Percentiles rank a stretch among this genome's conserved stretches.
Evolutionary conservation across 495 filamentous ascomycete genomes (phyloP).

Genomic region (Usnea hakonensis): DNA sequence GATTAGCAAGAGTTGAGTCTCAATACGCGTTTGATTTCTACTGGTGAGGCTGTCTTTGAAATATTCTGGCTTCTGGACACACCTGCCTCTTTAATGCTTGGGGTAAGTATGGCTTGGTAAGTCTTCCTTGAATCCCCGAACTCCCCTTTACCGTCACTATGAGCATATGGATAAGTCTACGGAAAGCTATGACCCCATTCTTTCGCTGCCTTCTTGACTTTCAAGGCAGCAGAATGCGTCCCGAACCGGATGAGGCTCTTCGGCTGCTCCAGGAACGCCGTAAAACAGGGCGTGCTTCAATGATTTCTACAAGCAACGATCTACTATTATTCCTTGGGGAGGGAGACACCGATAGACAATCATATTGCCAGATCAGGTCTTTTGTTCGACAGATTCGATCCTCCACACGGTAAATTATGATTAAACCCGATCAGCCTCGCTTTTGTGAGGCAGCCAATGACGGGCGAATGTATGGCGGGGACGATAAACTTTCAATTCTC

Average conservation of each 20-base stretch:
- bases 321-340: not conserved
- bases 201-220: not conserved
- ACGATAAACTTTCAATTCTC: not conserved
- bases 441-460: not conserved
- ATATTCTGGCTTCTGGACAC: not conserved
- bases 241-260: slow-evolving; percentile 1
- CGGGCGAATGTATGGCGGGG: not conserved
- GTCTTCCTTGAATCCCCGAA: not conserved
- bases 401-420: not conserved
- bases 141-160: not conserved
- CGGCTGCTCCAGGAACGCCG: not conserved
- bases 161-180: not conserved
- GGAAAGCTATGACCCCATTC: not conserved
- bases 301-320: not conserved
- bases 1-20: not conserved
- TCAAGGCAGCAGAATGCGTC: not conserved
- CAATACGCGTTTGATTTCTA: not conserved
- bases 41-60: not conserved
- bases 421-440: not conserved
- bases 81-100: not conserved
- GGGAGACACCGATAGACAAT: no score
- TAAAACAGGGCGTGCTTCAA: not conserved
- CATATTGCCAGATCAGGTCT: no score
- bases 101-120: not conserved
- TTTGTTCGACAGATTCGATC: not conserved